A percentile compares a stretch with the other conserved stretches of the same genome.
Evolutionary conservation across 306 rosid genomes (phyloP).

Genomic region (Cicer cuneatum): DNA sequence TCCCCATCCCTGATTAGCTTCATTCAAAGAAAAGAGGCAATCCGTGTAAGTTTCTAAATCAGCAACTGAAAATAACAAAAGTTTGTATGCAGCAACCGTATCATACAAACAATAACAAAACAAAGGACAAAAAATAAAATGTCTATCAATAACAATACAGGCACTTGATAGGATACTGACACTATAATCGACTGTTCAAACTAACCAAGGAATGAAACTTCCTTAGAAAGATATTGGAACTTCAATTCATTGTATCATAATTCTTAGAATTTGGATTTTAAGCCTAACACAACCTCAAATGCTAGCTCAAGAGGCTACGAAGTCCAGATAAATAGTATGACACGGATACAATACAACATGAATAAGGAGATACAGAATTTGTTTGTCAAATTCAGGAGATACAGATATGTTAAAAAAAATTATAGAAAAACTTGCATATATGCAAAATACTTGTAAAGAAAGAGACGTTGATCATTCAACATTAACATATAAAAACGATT

Average conservation of each 20-base stretch:
- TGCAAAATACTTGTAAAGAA: no score
- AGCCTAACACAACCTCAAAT: no score
- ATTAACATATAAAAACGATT: no score
- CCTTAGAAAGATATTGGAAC: conserved; percentile 7
- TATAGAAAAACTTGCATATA: no score
- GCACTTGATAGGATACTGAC: not conserved
- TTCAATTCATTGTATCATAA: not conserved
- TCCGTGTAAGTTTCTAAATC: conserved; percentile 34
- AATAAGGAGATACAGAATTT: no score
- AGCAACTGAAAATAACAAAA: conserved; percentile 6
- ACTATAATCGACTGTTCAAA: not conserved
- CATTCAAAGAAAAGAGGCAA: conserved; percentile 52
- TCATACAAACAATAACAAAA: conserved; percentile 32
- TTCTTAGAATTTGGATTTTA: no score
- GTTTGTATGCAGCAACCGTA: conserved; percentile 5
- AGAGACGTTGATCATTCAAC: no score
- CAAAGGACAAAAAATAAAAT: conserved; percentile 13
- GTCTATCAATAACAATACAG: conserved; percentile 13
- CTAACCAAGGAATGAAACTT: not conserved
- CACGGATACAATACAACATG: no score
- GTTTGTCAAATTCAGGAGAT: no score
- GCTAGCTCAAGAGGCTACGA: no score
- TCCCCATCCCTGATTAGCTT: conserved; percentile 91
- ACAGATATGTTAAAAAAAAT: no score
- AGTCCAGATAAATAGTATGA: no score